Evolutionary conservation across 768 basidiomycete species (phyloP).

Genomic region (Thelephora ganbajun): DNA sequence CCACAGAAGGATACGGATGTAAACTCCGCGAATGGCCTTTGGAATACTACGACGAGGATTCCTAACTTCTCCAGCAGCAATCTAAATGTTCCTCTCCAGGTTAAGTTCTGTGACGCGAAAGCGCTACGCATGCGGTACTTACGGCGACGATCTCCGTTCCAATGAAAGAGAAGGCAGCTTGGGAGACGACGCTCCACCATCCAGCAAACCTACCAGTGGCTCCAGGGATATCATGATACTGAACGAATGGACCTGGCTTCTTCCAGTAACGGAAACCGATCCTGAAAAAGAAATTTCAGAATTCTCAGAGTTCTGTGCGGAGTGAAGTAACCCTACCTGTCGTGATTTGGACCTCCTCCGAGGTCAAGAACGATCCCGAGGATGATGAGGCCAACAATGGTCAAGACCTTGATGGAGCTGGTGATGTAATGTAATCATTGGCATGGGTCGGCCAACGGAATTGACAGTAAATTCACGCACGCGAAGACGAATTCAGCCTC

Average conservation of each 20-base stretch:
- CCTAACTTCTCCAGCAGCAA: conserved; percentile 82
- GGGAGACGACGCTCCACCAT: conserved; percentile 58
- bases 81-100: conserved; percentile 23
- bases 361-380: conserved; percentile 63
- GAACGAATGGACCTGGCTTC: conserved; percentile 78
- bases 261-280: conserved; percentile 70
- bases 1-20: conserved; percentile 66
- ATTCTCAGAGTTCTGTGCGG: not conserved
- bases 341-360: conserved; percentile 77
- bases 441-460: not conserved
- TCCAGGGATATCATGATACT: conserved; percentile 51
- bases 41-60: conserved; percentile 68
- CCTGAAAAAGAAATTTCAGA: conserved; percentile 7
- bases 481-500: conserved; percentile 84
- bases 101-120: not conserved
- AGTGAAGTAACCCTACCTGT: conserved; percentile 35
- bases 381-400: conserved; percentile 51
- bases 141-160: conserved; percentile 92
- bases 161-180: conserved; percentile 88
- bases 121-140: conserved; percentile 15
- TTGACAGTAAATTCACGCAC: conserved; percentile 17
- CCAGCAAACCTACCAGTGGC: conserved; percentile 65
- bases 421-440: not conserved
- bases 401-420: conserved; percentile 83
- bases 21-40: conserved; percentile 44